These are phyloP conservation scores for Aspergillus bertholletiae DNA, from an alignment of 495 filamentous ascomycete species.

Conservation along the genomic window DNA sequence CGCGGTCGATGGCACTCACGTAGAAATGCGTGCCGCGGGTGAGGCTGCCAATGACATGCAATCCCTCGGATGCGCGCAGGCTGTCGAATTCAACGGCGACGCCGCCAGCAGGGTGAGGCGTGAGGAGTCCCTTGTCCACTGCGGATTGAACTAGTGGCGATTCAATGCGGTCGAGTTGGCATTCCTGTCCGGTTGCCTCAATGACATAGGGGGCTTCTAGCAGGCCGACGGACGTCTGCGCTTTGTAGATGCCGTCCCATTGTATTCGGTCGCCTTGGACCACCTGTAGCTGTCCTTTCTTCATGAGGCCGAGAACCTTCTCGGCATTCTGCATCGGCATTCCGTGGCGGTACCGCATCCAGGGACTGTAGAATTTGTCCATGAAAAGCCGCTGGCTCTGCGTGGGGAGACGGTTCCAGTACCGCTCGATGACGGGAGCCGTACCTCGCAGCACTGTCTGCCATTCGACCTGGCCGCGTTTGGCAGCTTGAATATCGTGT, in stretches of 20 bases:
- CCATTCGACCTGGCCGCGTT: neutral
- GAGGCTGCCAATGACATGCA: neutral
- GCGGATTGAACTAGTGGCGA: slow-evolving; percentile 1
- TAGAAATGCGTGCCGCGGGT: slow-evolving; percentile 5
- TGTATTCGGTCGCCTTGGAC: neutral
- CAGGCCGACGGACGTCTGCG: neutral
- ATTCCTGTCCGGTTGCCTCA: slow-evolving; percentile 6
- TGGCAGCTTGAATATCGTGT: neutral
- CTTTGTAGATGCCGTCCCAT: neutral
- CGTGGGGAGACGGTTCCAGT: neutral
- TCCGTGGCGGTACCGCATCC: slow-evolving; percentile 5
- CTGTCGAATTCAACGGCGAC: slow-evolving; percentile 1
- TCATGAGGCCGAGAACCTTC: neutral
- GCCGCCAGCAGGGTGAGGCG: neutral
- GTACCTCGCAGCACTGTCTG: neutral
- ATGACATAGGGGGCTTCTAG: slow-evolving; percentile 3
- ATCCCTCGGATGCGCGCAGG: neutral
- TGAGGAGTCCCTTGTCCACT: neutral
- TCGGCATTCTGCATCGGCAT: slow-evolving; percentile 2
- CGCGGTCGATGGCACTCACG: neutral
- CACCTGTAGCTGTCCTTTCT: neutral
- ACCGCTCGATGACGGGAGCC: slow-evolving; percentile 3
- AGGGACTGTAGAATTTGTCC: slow-evolving; percentile 3
- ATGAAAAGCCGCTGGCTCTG: neutral
- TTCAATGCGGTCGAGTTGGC: neutral